Base-by-base conservation (phyloP, 2,329 filamentous ascomycete species). In the Fusarium verticillioides region DNA sequence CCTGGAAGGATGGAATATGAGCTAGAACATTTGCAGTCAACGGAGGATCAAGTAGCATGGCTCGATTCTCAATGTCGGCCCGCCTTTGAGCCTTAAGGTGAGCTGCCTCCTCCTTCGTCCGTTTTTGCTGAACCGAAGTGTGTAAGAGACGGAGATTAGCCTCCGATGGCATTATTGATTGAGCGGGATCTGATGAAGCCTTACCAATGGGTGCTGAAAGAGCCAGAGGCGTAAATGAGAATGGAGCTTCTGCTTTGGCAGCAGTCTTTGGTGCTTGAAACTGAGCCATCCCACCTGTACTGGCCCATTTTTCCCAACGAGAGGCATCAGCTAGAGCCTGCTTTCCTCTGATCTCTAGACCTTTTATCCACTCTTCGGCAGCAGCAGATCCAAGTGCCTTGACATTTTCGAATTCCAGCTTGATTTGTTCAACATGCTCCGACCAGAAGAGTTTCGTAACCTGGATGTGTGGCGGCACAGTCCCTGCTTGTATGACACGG, bases 361-460 rank as follows among this genome's bases (percentile, higher is more conserved):
- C 93, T 81, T 95, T 95, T 36, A 91, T 85, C 93, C 94, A 96
- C 80, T 95, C 93, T 74, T 94, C 92, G 8, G 88, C 87, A 16
- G 91, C 89, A 46, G 91, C 91, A 49, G 86, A 76, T n/a, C 93
- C 92, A 74, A 94, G 86, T n/a, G 84, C 82, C 75, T 89, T 89
- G 60, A 91, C 92, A 9, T 89, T 84, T 47, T 88, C 83, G 73
- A 94, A 90, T 76, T 94, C 90, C 37, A 83, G 79, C 65, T 88
- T 87, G 71, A 95, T 87, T 12, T 85, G 85, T 32, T 91, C 86
- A 40, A 94, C 85, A 65, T 95, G 89, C 32, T 84, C 78, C 50
- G 87, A 87, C 80, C 87, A 90, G 78, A 91, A 95, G 54, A 90
- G 84, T 79, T 95, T 96, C 16, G 86, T 87, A 26, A 93, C 83